phyloP scores from a whole-genome alignment of 2,329 filamentous ascomycete genomes.

The Arthrobotrys musiformis region DNA sequence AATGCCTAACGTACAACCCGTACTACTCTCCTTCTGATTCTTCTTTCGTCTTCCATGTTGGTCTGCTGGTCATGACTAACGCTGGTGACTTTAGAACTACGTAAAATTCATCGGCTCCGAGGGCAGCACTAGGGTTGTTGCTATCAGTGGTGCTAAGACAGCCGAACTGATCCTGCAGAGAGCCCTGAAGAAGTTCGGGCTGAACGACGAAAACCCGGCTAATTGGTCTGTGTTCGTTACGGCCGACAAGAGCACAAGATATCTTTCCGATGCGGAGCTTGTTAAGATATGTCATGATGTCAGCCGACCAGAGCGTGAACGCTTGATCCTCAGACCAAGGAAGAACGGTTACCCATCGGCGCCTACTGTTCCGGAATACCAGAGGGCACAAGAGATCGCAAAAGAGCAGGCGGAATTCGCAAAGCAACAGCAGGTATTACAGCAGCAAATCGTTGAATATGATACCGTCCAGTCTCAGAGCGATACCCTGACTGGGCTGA shows the following conservation, averaged over 20 bases:
- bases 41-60: conserved; percentile 26
- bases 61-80: conserved; percentile 47
- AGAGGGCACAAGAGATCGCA: conserved; percentile 87
- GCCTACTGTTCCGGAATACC: conserved; percentile 85
- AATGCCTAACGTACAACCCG: conserved; percentile 58
- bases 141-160: conserved; percentile 88
- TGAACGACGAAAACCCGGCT: conserved; percentile 88
- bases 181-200: conserved; percentile 85
- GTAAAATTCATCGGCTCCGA: conserved; percentile 68
- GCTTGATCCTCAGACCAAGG: conserved; percentile 77
- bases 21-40: conserved; percentile 50
- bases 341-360: conserved; percentile 78
- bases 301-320: conserved; percentile 84
- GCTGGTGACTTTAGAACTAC: conserved; percentile 57
- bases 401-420: conserved; percentile 78
- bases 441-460: conserved; percentile 31
- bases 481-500: conserved; percentile 3
- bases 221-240: conserved; percentile 98
- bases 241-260: conserved; percentile 71
- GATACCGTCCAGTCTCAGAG: conserved; percentile 18
- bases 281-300: conserved; percentile 90
- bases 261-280: conserved; percentile 76
- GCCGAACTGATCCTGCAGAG: conserved; percentile 92
- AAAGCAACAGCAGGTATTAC: conserved; percentile 45
- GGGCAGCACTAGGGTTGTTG: conserved; percentile 91